phyloP scores from a whole-genome alignment of 1,139 yeast genomes.

The Candida anutae region DNA sequence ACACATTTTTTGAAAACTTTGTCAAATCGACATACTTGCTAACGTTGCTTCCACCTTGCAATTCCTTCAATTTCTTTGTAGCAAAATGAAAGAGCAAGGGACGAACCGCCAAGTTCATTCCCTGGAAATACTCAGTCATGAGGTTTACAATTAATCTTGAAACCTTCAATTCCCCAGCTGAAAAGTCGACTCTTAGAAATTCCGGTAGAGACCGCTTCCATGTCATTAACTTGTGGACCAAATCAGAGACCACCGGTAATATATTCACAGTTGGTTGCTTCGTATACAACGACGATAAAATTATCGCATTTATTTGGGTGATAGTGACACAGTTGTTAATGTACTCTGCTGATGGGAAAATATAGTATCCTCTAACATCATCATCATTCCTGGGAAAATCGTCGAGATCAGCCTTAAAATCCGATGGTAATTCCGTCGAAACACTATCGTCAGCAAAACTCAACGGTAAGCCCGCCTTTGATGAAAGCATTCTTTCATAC shows the following conservation, averaged over 20 bases:
- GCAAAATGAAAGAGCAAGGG: conserved; percentile 78
- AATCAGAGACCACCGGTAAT: conserved; percentile 63
- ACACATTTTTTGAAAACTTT: conserved; percentile 58
- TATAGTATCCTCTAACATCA: conserved; percentile 47
- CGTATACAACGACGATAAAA: conserved; percentile 64
- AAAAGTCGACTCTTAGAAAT: conserved; percentile 58
- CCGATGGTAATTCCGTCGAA: conserved; percentile 68
- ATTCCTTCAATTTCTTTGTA: conserved; percentile 51
- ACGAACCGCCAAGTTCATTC: conserved; percentile 74
- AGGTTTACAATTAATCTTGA: conserved; percentile 67
- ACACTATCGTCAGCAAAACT: conserved; percentile 75
- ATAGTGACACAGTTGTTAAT: conserved; percentile 74
- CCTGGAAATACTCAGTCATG: conserved; percentile 83
- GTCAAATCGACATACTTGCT: conserved; percentile 61
- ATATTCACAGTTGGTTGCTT: conserved; percentile 70
- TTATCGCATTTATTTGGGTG: conserved; percentile 72
- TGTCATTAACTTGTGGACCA: conserved; percentile 59
- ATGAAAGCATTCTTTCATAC: conserved; percentile 79
- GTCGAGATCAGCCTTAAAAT: conserved; percentile 48
- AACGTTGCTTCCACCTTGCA: conserved; percentile 31
- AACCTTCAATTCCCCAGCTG: conserved; percentile 45
- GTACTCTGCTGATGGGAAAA: conserved; percentile 75
- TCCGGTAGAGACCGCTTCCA: conserved; percentile 68
- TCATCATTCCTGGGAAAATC: conserved; percentile 50
- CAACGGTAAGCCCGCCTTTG: conserved; percentile 78